Base-by-base conservation (phyloP, 129 eudicot genomes). In the Scalesia atractyloides region DNA sequence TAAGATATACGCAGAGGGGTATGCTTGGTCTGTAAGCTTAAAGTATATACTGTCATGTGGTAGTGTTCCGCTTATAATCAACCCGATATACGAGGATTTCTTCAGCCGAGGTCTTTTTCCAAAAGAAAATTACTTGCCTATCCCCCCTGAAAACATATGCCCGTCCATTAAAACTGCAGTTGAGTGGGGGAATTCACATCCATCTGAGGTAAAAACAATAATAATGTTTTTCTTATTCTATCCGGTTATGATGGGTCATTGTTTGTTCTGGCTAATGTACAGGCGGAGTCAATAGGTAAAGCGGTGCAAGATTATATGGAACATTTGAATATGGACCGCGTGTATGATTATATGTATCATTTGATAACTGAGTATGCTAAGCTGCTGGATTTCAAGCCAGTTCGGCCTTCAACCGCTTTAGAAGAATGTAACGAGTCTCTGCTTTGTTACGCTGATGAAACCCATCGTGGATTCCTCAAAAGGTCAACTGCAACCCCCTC, bases 1-100 rank as follows among this genome's bases (percentile, higher is more conserved):
- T 79, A 91, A 91, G 87, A 91, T 91, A 54, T 91, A 91, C 51
- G 97, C 97, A 4, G 97, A 91, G 77, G 97, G 97, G 11, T 91
- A 85, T 77, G 97, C 97, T 79, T 91, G 97, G 97, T 91, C 97
- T 5, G 95, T 91, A 72, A 91, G 97, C 76, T 81, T 91, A 79
- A 91, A 91, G 70, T 91, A 91, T 54, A 91, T 91, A 15, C 73
- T 91, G 66, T 69, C 97, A 60, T 91, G 97, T 70, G 97, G 97
- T 46, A 68, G 80, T 26, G 81, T 85, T 33, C 88, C 97, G 30
- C 79, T 91, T 22, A 79, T 91, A 46, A 86, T 91, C 76, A 65
- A 83, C 47, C 95, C 86, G 15, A 17, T 80, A 12, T 91, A 83
- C 44, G 83, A 87, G 81, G 97, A 91, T 78, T 91, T 91, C 76